Percentiles rank a stretch among this genome's conserved stretches.
phyloP scores from a whole-genome alignment of 2,329 filamentous ascomycete species.

The Colletotrichum ledebouriae region DNA sequence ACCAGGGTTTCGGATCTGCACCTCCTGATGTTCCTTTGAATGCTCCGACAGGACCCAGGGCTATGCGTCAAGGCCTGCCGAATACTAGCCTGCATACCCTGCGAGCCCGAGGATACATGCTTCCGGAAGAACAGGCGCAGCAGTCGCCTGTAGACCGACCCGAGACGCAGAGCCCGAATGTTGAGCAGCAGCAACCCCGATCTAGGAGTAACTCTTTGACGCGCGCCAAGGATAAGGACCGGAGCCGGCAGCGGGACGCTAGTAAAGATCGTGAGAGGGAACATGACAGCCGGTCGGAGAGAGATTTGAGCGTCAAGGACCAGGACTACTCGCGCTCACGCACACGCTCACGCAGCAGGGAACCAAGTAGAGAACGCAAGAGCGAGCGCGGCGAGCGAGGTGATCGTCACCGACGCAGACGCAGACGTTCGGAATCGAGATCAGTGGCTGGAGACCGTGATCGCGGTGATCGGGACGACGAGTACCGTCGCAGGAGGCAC shows the following conservation, averaged over 20 bases:
- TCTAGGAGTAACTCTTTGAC: constrained; percentile 64
- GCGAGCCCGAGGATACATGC: constrained; percentile 65
- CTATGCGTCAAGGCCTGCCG: constrained; percentile 89
- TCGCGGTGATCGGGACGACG: constrained; percentile 60
- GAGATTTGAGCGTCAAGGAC: constrained; percentile 42
- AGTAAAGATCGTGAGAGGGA: constrained; percentile 52
- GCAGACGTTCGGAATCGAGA: constrained; percentile 66
- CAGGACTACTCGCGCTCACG: constrained; percentile 51
- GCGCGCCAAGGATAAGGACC: constrained; percentile 54
- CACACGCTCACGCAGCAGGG: constrained; percentile 52
- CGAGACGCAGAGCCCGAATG: constrained; percentile 49
- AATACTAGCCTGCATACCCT: constrained; percentile 82
- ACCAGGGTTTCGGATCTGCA: constrained; percentile 49
- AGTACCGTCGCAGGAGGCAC: constrained; percentile 65
- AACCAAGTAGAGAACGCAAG: constrained; percentile 60
- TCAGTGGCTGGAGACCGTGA: constrained; percentile 54
- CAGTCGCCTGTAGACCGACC: constrained; percentile 46
- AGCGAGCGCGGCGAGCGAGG: constrained; percentile 56
- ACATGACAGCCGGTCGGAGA: constrained; percentile 46
- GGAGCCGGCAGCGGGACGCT: constrained; percentile 50
- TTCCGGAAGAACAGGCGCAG: constrained; percentile 54
- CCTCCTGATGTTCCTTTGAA: constrained; percentile 67
- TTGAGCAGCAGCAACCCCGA: constrained; percentile 52
- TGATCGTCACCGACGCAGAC: constrained; percentile 58
- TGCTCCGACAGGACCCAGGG: constrained; percentile 93